These are phyloP conservation scores for Oryza australiensis DNA, from an alignment of 176 grass and related monocot species.

Conservation along the genomic window DNA sequence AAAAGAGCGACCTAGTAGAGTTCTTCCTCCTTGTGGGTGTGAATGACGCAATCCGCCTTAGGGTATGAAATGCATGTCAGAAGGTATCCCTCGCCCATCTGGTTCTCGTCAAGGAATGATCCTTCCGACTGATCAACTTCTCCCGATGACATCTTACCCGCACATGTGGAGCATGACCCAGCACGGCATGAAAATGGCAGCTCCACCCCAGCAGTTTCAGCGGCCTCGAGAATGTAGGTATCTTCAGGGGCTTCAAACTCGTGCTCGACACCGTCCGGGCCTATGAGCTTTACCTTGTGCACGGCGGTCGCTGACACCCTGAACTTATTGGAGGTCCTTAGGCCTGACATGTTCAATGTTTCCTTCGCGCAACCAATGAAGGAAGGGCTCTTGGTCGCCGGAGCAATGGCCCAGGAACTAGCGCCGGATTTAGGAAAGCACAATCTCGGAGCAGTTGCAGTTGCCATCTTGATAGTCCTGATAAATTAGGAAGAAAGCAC, in stretches of 20 bases:
- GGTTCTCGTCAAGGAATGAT: conserved; percentile 53
- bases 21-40: conserved; percentile 65
- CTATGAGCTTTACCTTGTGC: conserved; percentile 59
- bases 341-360: neutral
- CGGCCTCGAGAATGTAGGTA: conserved; percentile 65
- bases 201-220: conserved; percentile 55
- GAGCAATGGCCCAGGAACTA: neutral
- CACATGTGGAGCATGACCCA: conserved; percentile 61
- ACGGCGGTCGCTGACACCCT: conserved; percentile 30
- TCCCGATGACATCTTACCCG: conserved; percentile 46
- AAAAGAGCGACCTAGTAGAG: conserved; percentile 36
- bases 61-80: conserved; percentile 68
- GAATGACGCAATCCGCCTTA: conserved; percentile 55
- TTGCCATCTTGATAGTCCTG: conserved; percentile 24
- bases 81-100: conserved; percentile 55
- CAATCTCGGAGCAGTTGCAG: conserved; percentile 33
- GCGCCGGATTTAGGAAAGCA: conserved; percentile 27
- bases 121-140: conserved; percentile 64
- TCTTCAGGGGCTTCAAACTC: conserved; percentile 70
- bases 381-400: conserved; percentile 18
- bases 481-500: neutral
- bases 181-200: conserved; percentile 61
- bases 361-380: conserved; percentile 2
- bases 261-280: conserved; percentile 42
- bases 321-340: conserved; percentile 28